A percentile compares a stretch with the other conserved stretches of the same genome.
These are phyloP conservation scores for Auriscalpium orientale DNA, from an alignment of 768 basidiomycete genomes.

Conservation along the genomic window DNA sequence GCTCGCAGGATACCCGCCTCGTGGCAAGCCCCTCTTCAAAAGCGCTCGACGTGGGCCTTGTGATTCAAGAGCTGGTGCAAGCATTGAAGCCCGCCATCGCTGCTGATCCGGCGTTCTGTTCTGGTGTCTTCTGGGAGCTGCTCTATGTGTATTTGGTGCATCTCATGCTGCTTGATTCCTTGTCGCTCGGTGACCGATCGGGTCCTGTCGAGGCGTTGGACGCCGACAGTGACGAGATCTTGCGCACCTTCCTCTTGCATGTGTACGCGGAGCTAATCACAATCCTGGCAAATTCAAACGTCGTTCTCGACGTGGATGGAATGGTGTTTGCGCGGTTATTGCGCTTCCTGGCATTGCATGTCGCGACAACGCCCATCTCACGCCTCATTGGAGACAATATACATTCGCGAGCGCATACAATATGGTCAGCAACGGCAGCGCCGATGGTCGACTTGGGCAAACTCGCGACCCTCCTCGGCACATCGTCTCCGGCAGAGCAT, in stretches of 20 bases:
- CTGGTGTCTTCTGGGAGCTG: neutral
- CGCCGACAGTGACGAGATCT: slow-evolving; percentile 24
- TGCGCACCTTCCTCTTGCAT: slow-evolving; percentile 32
- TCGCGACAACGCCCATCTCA: slow-evolving; percentile 8
- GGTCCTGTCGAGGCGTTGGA: slow-evolving; percentile 19
- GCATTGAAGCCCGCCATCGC: neutral
- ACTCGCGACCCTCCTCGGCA: slow-evolving; percentile 10
- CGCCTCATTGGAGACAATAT: slow-evolving; percentile 25
- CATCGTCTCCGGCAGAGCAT: too few relatives aligned
- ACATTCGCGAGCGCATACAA: slow-evolving; percentile 14
- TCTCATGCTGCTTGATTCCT: slow-evolving; percentile 6
- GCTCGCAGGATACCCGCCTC: neutral
- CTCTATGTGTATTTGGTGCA: slow-evolving; percentile 10
- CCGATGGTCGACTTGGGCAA: slow-evolving; percentile 20
- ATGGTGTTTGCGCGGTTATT: slow-evolving; percentile 42
- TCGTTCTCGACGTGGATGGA: slow-evolving; percentile 44
- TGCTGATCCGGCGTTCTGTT: neutral
- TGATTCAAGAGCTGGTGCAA: neutral
- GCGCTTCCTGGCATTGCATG: slow-evolving; percentile 24
- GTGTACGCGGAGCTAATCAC: slow-evolving; percentile 26
- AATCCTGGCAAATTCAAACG: slow-evolving; percentile 13
- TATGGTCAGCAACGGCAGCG: slow-evolving; percentile 19
- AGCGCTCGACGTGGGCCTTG: neutral
- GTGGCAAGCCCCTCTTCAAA: neutral
- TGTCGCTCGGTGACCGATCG: slow-evolving; percentile 16